phyloP scores from a whole-genome alignment of 2,329 filamentous ascomycete species.

The Colletotrichum sp. region DNA sequence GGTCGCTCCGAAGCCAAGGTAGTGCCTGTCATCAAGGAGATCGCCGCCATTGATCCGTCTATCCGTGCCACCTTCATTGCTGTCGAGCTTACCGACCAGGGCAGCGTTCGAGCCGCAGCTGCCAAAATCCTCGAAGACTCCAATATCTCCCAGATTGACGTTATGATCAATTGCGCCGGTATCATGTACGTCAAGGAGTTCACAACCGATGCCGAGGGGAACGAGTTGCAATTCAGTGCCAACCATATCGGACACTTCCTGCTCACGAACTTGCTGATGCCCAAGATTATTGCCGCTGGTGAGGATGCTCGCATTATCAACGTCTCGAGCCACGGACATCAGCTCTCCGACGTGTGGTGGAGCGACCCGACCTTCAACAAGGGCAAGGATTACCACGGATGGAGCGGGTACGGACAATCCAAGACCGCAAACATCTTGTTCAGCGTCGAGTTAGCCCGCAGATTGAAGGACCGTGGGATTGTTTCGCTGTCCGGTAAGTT shows the following conservation, averaged over 20 bases:
- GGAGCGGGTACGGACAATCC: background rate
- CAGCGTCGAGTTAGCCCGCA: background rate
- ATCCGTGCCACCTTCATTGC: background rate
- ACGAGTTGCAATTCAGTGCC: background rate
- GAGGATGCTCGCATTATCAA: background rate
- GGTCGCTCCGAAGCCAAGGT: background rate
- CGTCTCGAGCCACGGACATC: background rate
- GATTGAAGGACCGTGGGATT: background rate
- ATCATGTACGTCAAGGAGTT: background rate
- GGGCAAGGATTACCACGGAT: background rate
- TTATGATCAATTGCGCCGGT: background rate
- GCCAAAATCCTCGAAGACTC: background rate
- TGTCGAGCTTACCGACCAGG: background rate
- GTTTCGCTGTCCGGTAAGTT: background rate
- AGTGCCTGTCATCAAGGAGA: background rate
- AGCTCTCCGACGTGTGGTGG: background rate
- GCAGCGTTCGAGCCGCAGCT: background rate
- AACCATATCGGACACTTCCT: background rate
- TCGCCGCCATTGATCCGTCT: background rate
- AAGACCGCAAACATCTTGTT: background rate
- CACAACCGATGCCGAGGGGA: background rate
- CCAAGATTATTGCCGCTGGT: background rate
- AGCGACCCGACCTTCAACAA: background rate
- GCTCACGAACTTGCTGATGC: background rate
- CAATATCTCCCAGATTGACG: background rate